Base-by-base conservation (phyloP, 441 rosid genomes). In the Manihot esculenta region DNA sequence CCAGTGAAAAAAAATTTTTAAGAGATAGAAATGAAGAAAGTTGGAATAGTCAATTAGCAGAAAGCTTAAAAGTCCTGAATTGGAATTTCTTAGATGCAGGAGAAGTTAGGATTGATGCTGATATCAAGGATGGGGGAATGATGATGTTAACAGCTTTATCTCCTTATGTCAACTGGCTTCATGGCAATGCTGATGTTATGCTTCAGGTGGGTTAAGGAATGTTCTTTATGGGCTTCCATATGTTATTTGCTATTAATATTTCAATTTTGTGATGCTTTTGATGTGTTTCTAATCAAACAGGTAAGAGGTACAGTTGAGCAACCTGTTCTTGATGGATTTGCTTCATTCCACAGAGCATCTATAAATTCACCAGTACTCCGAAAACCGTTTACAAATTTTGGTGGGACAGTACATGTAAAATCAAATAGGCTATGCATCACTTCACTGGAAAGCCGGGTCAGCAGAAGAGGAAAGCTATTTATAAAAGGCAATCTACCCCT, bases 91-190 rank as follows among this genome's bases (percentile, higher is more conserved):
- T 96, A 76, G 97, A 96, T 81, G 97, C 80, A 12, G 97, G 98
- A 82, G 98, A 96, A 86, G 98, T 96, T 60, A 84, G 98, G 81
- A 72, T 93, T 72, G 97, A 96, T 83, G 97, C 97, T 72, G 99
- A 93, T 78, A 86, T 96, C 72, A 93, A 91, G 86, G 99, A 96
- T 85, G 98, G 99, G 45, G 99, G 98, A 68, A 96, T 96, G 99
- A 93, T 90, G 90, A 78, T 96, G 81, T 82, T 96, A 77, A 91
- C 98, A 59, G 97, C 99, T 79, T 83, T 96, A 74, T 93, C 97
- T 77, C 99, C 99, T 57, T 83, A 93, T 80, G 97, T 88, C 62
- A 84, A 83, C 62, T 96, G 99, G 99, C 96, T 96, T 76, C 91
- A 91, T 76, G 99, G 99, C 71, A 91, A 81, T 87, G 99, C 99